phyloP scores from a whole-genome alignment of 2,329 filamentous ascomycete species.

The Trichoderma guizhouense region DNA sequence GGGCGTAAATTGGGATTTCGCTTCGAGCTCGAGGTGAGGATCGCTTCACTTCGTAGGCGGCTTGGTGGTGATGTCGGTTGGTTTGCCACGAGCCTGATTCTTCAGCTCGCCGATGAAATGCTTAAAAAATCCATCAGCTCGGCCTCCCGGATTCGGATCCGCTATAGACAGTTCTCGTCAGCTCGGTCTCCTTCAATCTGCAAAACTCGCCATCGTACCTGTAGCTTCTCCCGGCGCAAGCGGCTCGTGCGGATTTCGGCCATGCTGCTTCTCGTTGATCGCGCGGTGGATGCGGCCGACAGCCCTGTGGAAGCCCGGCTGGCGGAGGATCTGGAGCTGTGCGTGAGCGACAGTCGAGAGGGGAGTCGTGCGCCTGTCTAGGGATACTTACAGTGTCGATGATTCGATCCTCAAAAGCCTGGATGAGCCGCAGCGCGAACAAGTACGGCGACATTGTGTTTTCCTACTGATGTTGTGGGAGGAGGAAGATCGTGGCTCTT shows the following conservation, averaged over 20 bases:
- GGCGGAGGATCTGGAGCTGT: constrained; percentile 44
- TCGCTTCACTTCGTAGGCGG: constrained; percentile 26
- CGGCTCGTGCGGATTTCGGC: constrained; percentile 49
- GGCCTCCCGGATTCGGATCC: constrained; percentile 31
- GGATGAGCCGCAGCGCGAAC: constrained; percentile 34
- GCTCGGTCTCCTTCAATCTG: background rate
- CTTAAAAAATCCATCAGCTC: constrained; percentile 37
- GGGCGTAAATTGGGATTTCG: background rate
- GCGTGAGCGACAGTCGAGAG: constrained; percentile 16
- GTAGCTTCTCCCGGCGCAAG: constrained; percentile 52
- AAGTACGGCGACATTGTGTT: constrained; percentile 32
- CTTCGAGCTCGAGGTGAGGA: background rate
- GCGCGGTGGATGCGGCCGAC: constrained; percentile 51
- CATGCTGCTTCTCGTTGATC: constrained; percentile 48
- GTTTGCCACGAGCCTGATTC: constrained; percentile 47
- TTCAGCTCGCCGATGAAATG: constrained; percentile 51
- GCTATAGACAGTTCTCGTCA: constrained; percentile 23
- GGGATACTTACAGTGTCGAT: constrained; percentile 26
- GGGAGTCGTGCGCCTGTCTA: background rate
- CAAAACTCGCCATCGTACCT: constrained; percentile 30
- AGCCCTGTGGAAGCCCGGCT: constrained; percentile 49
- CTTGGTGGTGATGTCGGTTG: constrained; percentile 36
- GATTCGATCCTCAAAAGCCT: constrained; percentile 32
- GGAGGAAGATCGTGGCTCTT: background rate
- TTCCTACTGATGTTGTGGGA: background rate